Percentiles rank a stretch among this genome's conserved stretches.
Evolutionary conservation across 768 basidiomycete species (phyloP).

Genomic region (Auricularia sp.): DNA sequence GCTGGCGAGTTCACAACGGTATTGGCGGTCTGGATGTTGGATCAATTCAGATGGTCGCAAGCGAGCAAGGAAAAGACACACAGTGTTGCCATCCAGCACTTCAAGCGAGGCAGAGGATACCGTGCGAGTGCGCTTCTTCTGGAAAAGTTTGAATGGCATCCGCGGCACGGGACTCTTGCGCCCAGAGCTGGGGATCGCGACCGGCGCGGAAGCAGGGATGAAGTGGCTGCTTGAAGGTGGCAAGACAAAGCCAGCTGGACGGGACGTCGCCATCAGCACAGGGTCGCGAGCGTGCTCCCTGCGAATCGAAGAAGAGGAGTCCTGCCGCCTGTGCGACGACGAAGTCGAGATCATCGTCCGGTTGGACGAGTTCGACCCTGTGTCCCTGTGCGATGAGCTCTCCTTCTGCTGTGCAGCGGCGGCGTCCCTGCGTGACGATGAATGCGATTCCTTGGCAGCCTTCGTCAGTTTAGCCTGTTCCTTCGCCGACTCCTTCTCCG

Average conservation of each 20-base stretch:
- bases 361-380: too few species aligned
- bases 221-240: background rate
- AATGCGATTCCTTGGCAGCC: background rate
- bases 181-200: conserved; percentile 24
- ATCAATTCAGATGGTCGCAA: background rate
- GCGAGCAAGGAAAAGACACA: conserved; percentile 28
- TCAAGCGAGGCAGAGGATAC: conserved; percentile 69
- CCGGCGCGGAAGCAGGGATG: conserved; percentile 13
- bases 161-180: conserved; percentile 34
- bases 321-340: too few species aligned
- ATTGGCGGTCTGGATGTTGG: conserved; percentile 36
- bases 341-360: too few species aligned
- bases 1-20: conserved; percentile 70
- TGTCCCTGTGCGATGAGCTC: too few species aligned
- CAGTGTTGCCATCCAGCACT: conserved; percentile 70
- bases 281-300: too few species aligned
- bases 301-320: too few species aligned
- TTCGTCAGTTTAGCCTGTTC: conserved; percentile 2
- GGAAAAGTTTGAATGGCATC: conserved; percentile 54
- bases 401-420: too few species aligned
- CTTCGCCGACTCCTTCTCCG: conserved; percentile 1
- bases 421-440: too few species aligned
- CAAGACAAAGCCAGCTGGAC: background rate
- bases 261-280: background rate
- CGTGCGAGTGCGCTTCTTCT: conserved; percentile 46